Conservation (phyloP, 2,329 filamentous ascomycete species). For the Sporothrix pseudoabietina region DNA sequence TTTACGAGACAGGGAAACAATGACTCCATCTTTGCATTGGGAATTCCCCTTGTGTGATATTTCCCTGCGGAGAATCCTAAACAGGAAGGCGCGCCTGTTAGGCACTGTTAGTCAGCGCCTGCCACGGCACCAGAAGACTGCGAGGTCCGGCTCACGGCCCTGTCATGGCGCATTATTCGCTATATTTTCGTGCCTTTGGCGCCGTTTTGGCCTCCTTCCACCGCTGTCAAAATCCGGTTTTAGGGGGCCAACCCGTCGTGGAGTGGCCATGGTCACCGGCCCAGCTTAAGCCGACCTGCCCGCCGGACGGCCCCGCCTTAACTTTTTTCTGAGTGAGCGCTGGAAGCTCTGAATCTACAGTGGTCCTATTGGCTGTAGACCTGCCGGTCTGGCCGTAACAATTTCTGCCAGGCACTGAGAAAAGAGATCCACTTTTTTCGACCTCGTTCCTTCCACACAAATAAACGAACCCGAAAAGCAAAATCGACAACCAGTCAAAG, state of each 20-base stretch:
- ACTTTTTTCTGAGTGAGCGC: neutral
- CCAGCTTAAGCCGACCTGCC: neutral
- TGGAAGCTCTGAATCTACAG: constrained; percentile 19
- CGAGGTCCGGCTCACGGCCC: neutral
- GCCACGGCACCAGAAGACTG: neutral
- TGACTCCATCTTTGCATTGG: neutral
- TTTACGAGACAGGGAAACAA: neutral
- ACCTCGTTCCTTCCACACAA: constrained; percentile 10
- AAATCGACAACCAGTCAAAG: neutral
- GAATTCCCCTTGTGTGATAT: neutral
- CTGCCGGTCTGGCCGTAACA: no score
- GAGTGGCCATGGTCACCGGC: neutral
- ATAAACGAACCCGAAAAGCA: neutral
- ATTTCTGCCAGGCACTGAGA: neutral
- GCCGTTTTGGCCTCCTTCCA: neutral
- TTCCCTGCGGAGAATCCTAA: constrained; percentile 6
- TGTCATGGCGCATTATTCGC: constrained; percentile 22
- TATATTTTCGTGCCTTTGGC: neutral
- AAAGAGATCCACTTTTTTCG: neutral
- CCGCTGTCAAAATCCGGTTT: neutral
- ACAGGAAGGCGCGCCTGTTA: constrained; percentile 8
- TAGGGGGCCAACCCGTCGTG: neutral
- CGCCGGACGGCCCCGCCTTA: constrained; percentile 15
- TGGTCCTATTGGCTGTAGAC: constrained; percentile 22
- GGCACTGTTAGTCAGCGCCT: constrained; percentile 14